Base-by-base conservation (phyloP, 805 yeast genomes). In the Metschnikowia lunata region DNA sequence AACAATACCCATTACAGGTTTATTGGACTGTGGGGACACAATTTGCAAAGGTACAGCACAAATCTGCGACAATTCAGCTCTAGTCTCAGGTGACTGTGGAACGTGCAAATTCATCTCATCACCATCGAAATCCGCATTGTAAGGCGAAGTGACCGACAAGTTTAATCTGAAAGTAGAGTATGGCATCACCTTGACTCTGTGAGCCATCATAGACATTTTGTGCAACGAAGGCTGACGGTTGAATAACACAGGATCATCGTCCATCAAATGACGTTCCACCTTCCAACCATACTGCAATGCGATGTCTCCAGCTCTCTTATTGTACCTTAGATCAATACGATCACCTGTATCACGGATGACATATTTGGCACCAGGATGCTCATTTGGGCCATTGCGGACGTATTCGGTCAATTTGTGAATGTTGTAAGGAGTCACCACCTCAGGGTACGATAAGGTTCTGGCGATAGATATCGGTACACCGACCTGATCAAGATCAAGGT, bases 171-270 rank as follows among this genome's bases (percentile, higher is more conserved):
- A 93, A 0, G 99, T 93, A 7, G 98, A 90, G 63, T 89, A 93
- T 10, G 99, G 99, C 96, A 93, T 89, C 37, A 93, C 99, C 63
- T 87, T 89, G 31, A 93, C 99, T 69, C 96, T 80, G 65, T 93
- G 99, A 13, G 97, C 95, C 98, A 93, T 93, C 99, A 93, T 93
- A 43, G 98, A 91, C 98, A 93, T 93, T 67, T 95, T 93, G 73
- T 93, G 99, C 66, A 93, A 76, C 37, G 99, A 93, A 39, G 99
- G 99, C 74, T 93, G 99, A 76, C 99, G 96, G 66, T 93, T 93
- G 76, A 93, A 93, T 58, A 93, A 76, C 30, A 93, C 99, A 3
- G 99, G 98, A 64, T 93, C 99, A 59, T 89, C 80, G 66, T 93
- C 99, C 86, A 89, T 88, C 57, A 93, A 77, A 66, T 93, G 99